Base-by-base conservation (phyloP, 192 early-diverging fungal genomes). In the Diversispora epigaea region DNA sequence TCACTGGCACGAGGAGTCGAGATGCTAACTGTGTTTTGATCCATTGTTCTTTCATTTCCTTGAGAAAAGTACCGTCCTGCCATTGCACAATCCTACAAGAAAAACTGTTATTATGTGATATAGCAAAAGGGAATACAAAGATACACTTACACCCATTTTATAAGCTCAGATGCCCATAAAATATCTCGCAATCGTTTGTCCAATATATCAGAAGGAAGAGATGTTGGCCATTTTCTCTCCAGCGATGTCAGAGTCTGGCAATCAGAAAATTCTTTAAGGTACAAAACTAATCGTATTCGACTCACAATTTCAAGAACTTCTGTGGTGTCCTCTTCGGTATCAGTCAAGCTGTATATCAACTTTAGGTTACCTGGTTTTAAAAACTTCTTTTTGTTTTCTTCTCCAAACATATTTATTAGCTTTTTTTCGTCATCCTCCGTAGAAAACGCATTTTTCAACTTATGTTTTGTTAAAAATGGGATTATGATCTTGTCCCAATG, bases 71-170 rank as follows among this genome's bases (percentile, higher is more conserved):
- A 52, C 67, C 67, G 4, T 68, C 45, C 41, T 68, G 67, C 67
- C 67, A 68, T 68, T 68, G 67, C 21, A 68, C 8, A 6, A 68
- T 52, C 45, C 66, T 68, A 68, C 25, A 68, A 21, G 19, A 68
- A 68, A 68, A 68, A 62, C 0, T 62, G 60, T 68, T 46, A 68
- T 49, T 68, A 68, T 68, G 1, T 39, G 17, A 47, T 49, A 68
- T 63, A 64, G 41, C 41, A 63, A 63, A 39, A 63, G 4, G 32
- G n/a, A 68, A 40, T 21, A 21, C 19, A 3, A 68, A 40, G 66
- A 49, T 68, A 68, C 47, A 68, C 49, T 39, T 68, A 68, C 67
- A 68, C 67, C 50, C 67, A 68, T 68, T 68, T 68, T 68, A 68
- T 68, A 15, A 68, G 67, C 67, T 68, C 67, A 52, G 45, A 12